A percentile compares a stretch with the other conserved stretches of the same genome.
phyloP scores from a whole-genome alignment of 345 rosid species.

The Linum usitatissimum region DNA sequence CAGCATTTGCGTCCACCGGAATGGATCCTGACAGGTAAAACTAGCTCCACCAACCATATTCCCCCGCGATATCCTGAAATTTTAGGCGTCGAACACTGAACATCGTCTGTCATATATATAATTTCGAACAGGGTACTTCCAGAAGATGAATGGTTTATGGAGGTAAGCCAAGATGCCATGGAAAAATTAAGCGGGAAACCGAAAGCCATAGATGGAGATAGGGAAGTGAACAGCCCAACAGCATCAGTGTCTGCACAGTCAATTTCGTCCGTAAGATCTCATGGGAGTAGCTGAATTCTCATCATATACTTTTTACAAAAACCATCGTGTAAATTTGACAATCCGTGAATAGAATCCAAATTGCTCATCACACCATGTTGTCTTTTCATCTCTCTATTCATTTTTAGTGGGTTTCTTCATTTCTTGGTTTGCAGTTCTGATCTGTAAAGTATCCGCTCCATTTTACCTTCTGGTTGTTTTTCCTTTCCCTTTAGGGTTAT shows the following conservation, averaged over 20 bases:
- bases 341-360: slow-evolving; percentile 4
- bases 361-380: not conserved
- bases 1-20: slow-evolving; percentile 81
- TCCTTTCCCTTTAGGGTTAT: too few relatives aligned
- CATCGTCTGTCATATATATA: too few relatives aligned
- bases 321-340: slow-evolving; percentile 27
- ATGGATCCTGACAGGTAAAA: slow-evolving; percentile 82
- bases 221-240: slow-evolving; percentile 78
- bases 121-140: slow-evolving; percentile 55
- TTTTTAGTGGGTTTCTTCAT: too few relatives aligned
- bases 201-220: slow-evolving; percentile 65
- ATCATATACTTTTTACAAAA: not conserved
- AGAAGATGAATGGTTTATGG: slow-evolving; percentile 86
- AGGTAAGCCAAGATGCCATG: slow-evolving; percentile 63
- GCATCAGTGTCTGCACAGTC: slow-evolving; percentile 97
- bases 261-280: slow-evolving; percentile 83
- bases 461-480: too few relatives aligned
- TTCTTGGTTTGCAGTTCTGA: too few relatives aligned
- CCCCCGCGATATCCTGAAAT: not conserved
- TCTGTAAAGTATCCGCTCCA: too few relatives aligned
- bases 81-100: too few relatives aligned
- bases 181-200: slow-evolving; percentile 83
- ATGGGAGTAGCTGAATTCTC: slow-evolving; percentile 51
- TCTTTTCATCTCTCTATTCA: too few relatives aligned
- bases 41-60: not conserved